Conservation (phyloP, 2,329 filamentous ascomycete genomes). For the Xylaria sp. region DNA sequence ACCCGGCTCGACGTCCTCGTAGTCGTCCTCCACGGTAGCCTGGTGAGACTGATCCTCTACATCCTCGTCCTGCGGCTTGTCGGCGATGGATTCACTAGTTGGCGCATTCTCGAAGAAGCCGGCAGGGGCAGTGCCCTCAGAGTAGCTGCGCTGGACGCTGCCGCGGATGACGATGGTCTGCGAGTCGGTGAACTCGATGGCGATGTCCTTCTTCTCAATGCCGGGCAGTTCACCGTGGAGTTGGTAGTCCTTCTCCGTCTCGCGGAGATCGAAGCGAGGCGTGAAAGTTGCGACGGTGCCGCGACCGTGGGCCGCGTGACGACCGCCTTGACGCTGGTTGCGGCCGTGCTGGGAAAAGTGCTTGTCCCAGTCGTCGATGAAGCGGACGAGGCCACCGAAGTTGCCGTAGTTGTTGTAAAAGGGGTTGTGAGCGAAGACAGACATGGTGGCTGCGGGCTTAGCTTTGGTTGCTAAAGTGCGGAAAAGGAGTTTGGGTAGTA, state of each 20-base stretch:
- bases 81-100: constrained; percentile 38
- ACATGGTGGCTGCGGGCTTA: constrained; percentile 44
- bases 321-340: constrained; percentile 5
- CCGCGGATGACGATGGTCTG: constrained; percentile 69
- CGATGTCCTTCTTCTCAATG: constrained; percentile 65
- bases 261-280: constrained; percentile 73
- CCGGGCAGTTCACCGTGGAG: constrained; percentile 77
- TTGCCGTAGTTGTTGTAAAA: constrained; percentile 51
- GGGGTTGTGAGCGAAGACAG: constrained; percentile 50
- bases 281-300: constrained; percentile 47
- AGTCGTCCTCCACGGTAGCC: constrained; percentile 63
- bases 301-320: constrained; percentile 9
- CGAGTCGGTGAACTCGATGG: constrained; percentile 72
- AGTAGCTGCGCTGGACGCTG: constrained; percentile 59
- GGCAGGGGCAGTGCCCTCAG: constrained; percentile 48
- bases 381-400: constrained; percentile 58
- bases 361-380: constrained; percentile 59
- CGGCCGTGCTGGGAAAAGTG: constrained; percentile 36
- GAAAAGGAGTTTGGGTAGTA: constrained; percentile 22
- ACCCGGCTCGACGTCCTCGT: constrained; percentile 24
- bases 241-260: constrained; percentile 63
- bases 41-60: constrained; percentile 40
- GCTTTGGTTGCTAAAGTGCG: constrained; percentile 10
- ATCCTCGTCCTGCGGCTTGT: constrained; percentile 28
- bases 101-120: constrained; percentile 41